Percentiles rank a stretch among this genome's conserved stretches.
phyloP scores from a whole-genome alignment of 1,284 basidiomycete genomes.

The Ustanciosporium gigantosporum region DNA sequence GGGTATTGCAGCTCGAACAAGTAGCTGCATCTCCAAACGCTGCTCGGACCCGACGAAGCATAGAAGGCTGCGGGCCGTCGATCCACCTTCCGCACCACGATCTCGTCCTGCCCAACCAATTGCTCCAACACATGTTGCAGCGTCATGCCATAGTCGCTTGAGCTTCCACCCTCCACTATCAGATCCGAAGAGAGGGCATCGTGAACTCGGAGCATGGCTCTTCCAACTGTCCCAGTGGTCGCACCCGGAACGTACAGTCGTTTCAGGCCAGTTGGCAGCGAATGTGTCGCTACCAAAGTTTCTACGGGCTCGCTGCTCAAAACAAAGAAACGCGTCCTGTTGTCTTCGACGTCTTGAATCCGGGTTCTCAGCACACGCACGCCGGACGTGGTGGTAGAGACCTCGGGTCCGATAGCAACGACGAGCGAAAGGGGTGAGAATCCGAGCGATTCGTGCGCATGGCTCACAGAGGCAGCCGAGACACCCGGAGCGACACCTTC shows the following conservation, averaged over 20 bases:
- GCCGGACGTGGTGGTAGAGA: constrained; percentile 10
- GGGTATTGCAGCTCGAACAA: constrained; percentile 34
- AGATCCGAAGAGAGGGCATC: constrained; percentile 18
- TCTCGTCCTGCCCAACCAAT: constrained; percentile 4
- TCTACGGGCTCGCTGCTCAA: constrained; percentile 31
- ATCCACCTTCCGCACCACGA: constrained; percentile 30
- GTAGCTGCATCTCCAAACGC: constrained; percentile 31
- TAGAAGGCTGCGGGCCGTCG: constrained; percentile 18
- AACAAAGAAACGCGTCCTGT: constrained; percentile 35
- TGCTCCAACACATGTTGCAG: constrained; percentile 8
- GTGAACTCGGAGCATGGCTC: constrained; percentile 20
- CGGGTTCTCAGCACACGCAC: constrained; percentile 21
- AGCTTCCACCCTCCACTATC: constrained; percentile 10
- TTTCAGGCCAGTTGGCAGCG: constrained; percentile 14
- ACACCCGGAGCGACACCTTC: constrained; percentile 31
- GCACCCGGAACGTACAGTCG: constrained; percentile 8
- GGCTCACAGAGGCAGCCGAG: constrained; percentile 9
- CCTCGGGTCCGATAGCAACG: constrained; percentile 29
- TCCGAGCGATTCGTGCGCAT: constrained; percentile 24
- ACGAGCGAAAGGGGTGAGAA: constrained; percentile 30
- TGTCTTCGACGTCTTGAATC: constrained; percentile 38
- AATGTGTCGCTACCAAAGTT: constrained; percentile 8
- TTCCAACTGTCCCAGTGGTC: constrained; percentile 2
- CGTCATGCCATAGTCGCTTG: not conserved
- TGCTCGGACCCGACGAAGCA: not conserved